Conservation (phyloP, 106 monocot genomes). For the Dendrobium nobile region DNA sequence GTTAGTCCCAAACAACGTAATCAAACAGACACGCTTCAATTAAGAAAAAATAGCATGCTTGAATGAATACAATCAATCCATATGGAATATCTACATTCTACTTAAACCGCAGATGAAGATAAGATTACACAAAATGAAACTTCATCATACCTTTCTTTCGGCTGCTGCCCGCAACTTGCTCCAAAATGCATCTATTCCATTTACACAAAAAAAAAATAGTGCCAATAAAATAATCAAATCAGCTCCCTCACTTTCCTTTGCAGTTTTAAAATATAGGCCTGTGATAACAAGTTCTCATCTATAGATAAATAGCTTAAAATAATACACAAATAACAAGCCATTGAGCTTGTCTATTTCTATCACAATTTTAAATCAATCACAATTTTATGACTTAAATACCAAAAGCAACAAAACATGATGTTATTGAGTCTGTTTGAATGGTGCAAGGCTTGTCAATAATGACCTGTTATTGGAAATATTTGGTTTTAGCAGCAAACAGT, state of each 20-base stretch:
- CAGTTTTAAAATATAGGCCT: neutral
- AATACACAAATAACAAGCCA: neutral
- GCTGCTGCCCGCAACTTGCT: slow-evolving; percentile 1
- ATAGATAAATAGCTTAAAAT: neutral
- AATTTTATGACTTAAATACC: neutral
- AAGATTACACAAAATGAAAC: neutral
- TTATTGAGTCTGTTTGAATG: neutral
- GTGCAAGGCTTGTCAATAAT: neutral
- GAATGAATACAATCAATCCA: neutral
- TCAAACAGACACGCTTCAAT: neutral
- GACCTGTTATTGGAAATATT: neutral
- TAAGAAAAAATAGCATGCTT: neutral
- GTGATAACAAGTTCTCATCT: neutral
- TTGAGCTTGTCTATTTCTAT: neutral
- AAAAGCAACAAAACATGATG: neutral
- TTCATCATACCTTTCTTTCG: slow-evolving; percentile 6
- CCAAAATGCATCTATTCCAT: slow-evolving; percentile 6
- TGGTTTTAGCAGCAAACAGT: slow-evolving; percentile 2
- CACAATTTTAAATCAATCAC: neutral
- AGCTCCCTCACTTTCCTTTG: neutral
- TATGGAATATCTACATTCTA: neutral
- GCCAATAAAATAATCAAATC: neutral
- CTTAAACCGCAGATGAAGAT: neutral
- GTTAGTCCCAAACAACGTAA: neutral
- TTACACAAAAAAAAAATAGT: neutral